Conservation (phyloP, 2,329 filamentous ascomycete genomes). For the Epichloe aotearoae region DNA sequence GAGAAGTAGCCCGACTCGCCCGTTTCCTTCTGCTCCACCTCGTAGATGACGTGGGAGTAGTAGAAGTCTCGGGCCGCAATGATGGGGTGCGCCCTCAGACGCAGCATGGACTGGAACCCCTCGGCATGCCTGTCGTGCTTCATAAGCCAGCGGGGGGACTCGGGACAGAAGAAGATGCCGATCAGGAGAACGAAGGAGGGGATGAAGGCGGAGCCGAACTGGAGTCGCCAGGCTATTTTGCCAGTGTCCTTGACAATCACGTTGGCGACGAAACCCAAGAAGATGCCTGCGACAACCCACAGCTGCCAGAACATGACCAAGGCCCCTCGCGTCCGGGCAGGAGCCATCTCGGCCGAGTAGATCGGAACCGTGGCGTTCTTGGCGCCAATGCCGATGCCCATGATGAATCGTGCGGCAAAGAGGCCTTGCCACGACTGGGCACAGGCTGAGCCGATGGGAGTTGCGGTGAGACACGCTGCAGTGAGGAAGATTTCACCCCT, state of each 20-base stretch:
- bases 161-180: conserved; percentile 48
- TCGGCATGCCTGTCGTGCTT: conserved; percentile 45
- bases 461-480: conserved; percentile 30
- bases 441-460: conserved; percentile 45
- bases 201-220: conserved; percentile 43
- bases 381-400: conserved; percentile 55
- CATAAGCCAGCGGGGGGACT: conserved; percentile 50
- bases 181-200: conserved; percentile 35
- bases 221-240: conserved; percentile 42
- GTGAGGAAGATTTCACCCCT: conserved; percentile 54
- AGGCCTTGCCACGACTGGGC: conserved; percentile 53
- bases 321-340: conserved; percentile 52
- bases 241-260: conserved; percentile 38
- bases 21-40: conserved; percentile 18
- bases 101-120: conserved; percentile 38
- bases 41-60: conserved; percentile 26
- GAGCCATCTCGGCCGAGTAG: conserved; percentile 59
- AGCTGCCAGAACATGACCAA: conserved; percentile 66
- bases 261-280: conserved; percentile 37
- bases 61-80: conserved; percentile 47
- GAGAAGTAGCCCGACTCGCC: conserved; percentile 17
- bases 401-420: conserved; percentile 49
- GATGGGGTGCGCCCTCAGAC: conserved; percentile 36
- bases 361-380: conserved; percentile 54
- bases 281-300: conserved; percentile 24